Base-by-base conservation (phyloP, 768 basidiomycete genomes). In the Leucosporidium creatinivorum region DNA sequence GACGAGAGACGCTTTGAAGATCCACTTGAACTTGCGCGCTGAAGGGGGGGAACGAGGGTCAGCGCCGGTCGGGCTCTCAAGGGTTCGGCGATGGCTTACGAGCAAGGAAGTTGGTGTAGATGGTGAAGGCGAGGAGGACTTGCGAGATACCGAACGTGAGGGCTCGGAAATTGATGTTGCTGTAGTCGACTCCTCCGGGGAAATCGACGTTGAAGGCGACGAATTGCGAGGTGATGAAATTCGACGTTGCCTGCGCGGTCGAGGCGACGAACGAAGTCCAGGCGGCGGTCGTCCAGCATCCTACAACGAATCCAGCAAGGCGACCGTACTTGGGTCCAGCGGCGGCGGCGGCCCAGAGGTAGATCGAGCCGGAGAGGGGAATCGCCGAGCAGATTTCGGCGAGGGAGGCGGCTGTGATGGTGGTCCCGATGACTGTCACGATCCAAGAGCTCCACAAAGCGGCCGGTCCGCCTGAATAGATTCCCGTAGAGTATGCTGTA, bases 281-380 rank as follows among this genome's bases (percentile, higher is more conserved):
- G 26, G 91, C 91, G 2, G 91, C 91, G 66, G 86, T 87, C 19
- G 89, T 82, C 91, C 91, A 94, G 88, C 89, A 94, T 36, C 91
- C 91, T 18, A 93, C 92, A 65, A 91, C 77, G 79, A 93, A 91
- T 1, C 91, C 91, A 70, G 90, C 84, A 78, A 93, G 87, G 39
- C 92, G 83, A 6, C 86, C 90, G 74, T 89, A 86, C 73, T 89
- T 91, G 8, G 87, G 86, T 3, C 92, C 92, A 7, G 90, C 92
- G 75, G 90, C 91, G 76, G 91, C 91, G n/a, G 91, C 91, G 0
- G 90, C 89, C 92, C 92, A 94, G 58, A 93, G 86, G 77, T 94
- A 54, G 52, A 54, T 54, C 4, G 52, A 39, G 12, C 31, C 17
- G 36, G 60, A 67, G 10, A 75, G 62, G 1, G 73, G 73, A 36